Evolutionary conservation across 495 filamentous ascomycete genomes (phyloP).

Genomic region (Hyaloscypha variabilis): DNA sequence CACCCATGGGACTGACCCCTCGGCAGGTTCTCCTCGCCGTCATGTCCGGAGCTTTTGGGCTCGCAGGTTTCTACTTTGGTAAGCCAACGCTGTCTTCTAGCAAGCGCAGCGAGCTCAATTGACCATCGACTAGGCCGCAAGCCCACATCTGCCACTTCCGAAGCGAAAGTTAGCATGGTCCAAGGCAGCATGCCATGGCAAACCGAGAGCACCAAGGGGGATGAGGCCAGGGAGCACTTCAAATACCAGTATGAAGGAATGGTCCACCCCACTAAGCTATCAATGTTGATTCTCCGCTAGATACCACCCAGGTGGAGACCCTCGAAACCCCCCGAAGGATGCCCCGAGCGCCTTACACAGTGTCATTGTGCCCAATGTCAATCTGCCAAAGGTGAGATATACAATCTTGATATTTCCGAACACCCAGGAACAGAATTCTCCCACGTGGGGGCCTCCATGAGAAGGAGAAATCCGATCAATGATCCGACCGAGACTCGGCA

Average conservation of each 20-base stretch:
- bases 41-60: constrained; percentile 85
- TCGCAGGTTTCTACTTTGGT: constrained; percentile 89
- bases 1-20: background rate
- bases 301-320: constrained; percentile 90
- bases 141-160: constrained; percentile 83
- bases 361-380: constrained; percentile 90
- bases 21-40: constrained; percentile 82
- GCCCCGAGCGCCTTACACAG: constrained; percentile 94
- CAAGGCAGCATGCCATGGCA: constrained; percentile 89
- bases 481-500: background rate
- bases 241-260: constrained; percentile 57
- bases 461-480: background rate
- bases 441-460: background rate
- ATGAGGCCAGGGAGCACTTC: constrained; percentile 53
- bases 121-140: constrained; percentile 63
- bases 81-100: constrained; percentile 23
- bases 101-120: constrained; percentile 10
- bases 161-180: constrained; percentile 74
- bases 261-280: background rate
- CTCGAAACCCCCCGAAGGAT: constrained; percentile 73
- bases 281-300: background rate
- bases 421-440: background rate
- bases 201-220: constrained; percentile 53
- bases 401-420: background rate
- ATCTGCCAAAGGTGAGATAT: constrained; percentile 77